A percentile compares a stretch with the other conserved stretches of the same genome.
Evolutionary conservation across 495 filamentous ascomycete genomes (phyloP).

Genomic region (Niebla homalea): DNA sequence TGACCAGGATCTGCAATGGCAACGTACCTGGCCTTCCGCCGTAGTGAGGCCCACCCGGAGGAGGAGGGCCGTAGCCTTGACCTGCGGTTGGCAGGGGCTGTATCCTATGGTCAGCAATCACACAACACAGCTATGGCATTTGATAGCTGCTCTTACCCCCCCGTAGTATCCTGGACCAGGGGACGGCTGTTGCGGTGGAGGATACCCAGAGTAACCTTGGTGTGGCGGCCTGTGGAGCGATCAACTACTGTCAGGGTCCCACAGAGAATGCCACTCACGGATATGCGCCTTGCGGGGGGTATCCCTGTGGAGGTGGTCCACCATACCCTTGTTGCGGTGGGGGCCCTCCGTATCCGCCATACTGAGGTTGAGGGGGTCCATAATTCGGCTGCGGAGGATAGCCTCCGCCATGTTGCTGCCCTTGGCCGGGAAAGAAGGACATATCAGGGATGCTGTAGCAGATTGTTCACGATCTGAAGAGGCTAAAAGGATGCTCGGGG

Average conservation of each 20-base stretch:
- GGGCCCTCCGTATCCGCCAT: slow-evolving; percentile 24
- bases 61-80: slow-evolving; percentile 17
- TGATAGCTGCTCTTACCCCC: background rate
- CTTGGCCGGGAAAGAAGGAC: slow-evolving; percentile 38
- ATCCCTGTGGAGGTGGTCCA: slow-evolving; percentile 9
- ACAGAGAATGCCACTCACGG: too few species aligned
- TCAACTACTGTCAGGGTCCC: too few species aligned
- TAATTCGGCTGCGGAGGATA: slow-evolving; percentile 36
- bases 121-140: background rate
- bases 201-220: slow-evolving; percentile 14
- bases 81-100: slow-evolving; percentile 20
- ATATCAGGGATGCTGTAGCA: too few species aligned
- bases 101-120: slow-evolving; percentile 19
- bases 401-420: slow-evolving; percentile 24
- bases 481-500: too few species aligned
- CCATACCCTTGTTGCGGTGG: slow-evolving; percentile 16
- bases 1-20: background rate
- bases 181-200: slow-evolving; percentile 22
- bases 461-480: too few species aligned
- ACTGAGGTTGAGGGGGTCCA: slow-evolving; percentile 23
- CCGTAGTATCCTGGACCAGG: slow-evolving; percentile 28
- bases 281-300: slow-evolving; percentile 8
- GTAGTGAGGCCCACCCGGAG: slow-evolving; percentile 27
- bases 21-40: slow-evolving; percentile 27
- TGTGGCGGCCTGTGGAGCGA: slow-evolving; percentile 1